Conservation (phyloP, 805 yeast species). For the Candida silvatica region DNA sequence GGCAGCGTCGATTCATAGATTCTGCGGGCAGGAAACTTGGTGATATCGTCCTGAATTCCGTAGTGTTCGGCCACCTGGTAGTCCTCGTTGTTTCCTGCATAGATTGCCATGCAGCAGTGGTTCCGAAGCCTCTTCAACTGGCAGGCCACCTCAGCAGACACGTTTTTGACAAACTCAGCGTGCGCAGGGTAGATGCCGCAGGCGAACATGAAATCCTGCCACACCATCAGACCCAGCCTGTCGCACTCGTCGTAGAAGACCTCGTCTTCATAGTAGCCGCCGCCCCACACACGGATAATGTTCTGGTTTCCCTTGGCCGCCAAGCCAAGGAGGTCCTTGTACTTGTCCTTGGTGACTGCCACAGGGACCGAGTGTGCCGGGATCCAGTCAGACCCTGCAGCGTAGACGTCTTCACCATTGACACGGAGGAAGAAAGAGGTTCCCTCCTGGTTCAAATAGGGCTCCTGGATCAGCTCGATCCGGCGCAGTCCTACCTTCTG, state of each 20-base stretch:
- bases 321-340: constrained; percentile 27
- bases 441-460: constrained; percentile 23
- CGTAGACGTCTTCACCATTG: constrained; percentile 30
- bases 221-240: constrained; percentile 33
- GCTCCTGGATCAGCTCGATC: constrained; percentile 31
- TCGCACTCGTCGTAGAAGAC: constrained; percentile 36
- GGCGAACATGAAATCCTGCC: constrained; percentile 54
- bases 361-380: constrained; percentile 36
- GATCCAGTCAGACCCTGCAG: constrained; percentile 39
- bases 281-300: constrained; percentile 43
- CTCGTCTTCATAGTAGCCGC: constrained; percentile 37
- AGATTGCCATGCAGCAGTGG: constrained; percentile 30
- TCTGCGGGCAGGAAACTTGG: constrained; percentile 34
- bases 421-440: constrained; percentile 34
- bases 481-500: constrained; percentile 32
- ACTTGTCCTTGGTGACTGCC: constrained; percentile 25
- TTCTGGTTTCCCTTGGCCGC: constrained; percentile 32
- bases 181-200: constrained; percentile 47
- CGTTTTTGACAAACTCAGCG: constrained; percentile 25
- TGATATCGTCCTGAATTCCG: constrained; percentile 24
- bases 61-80: constrained; percentile 35
- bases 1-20: constrained; percentile 34
- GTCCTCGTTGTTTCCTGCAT: constrained; percentile 40
- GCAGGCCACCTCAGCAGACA: constrained; percentile 27
- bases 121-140: constrained; percentile 35